Evolutionary conservation across 2,329 filamentous ascomycete species (phyloP).

Genomic region (Colletotrichum theobromicola): DNA sequence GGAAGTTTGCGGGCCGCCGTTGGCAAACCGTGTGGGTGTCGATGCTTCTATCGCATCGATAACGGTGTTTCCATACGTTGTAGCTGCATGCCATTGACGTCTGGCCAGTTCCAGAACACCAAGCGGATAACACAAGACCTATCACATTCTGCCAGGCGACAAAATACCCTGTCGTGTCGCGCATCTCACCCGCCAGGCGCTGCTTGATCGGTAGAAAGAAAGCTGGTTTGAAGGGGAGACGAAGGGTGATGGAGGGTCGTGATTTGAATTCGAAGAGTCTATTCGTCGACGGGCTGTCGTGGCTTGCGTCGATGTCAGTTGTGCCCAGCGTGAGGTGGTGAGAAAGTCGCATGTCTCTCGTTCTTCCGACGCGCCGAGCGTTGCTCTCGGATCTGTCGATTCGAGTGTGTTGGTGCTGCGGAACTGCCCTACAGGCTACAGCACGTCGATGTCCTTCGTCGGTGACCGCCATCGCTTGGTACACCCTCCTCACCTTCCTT

Average conservation of each 20-base stretch:
- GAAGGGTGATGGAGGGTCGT: background rate
- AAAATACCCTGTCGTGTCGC: background rate
- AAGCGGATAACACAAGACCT: background rate
- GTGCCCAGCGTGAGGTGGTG: background rate
- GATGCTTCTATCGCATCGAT: background rate
- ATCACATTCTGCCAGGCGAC: background rate
- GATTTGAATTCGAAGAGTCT: background rate
- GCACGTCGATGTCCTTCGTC: background rate
- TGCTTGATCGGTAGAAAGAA: background rate
- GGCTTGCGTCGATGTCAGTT: slow-evolving; percentile 10
- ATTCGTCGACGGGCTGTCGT: background rate
- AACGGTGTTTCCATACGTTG: background rate
- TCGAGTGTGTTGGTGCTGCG: background rate
- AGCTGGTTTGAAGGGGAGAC: background rate
- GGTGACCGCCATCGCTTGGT: background rate
- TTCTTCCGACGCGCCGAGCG: slow-evolving; percentile 16
- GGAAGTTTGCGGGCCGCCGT: background rate
- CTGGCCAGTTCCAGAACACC: slow-evolving; percentile 15
- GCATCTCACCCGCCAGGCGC: background rate
- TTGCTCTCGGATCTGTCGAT: slow-evolving; percentile 12
- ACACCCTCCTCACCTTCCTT: background rate
- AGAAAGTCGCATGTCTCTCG: slow-evolving; percentile 5
- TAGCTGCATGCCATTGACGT: background rate
- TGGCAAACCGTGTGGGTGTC: background rate
- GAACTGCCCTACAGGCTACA: background rate